These are phyloP conservation scores for Yamadazyma insecticola DNA, from an alignment of 805 yeast genomes.

Conservation along the genomic window DNA sequence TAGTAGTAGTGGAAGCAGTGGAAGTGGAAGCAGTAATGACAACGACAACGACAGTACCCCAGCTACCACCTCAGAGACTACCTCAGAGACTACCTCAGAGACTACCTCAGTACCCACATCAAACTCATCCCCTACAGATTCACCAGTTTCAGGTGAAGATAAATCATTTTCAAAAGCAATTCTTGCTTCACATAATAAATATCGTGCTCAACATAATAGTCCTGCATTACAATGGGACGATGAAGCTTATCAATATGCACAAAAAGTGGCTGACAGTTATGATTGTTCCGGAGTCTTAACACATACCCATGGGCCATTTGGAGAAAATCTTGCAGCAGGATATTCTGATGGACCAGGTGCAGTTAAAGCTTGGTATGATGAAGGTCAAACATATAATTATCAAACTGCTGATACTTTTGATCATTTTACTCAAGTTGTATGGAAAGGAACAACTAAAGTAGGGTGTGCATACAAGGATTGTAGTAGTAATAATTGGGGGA, in stretches of 20 bases:
- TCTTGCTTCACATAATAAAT: constrained; percentile 56
- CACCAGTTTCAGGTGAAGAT: constrained; percentile 15
- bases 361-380: constrained; percentile 38
- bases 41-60: constrained; percentile 1
- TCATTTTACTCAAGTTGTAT: constrained; percentile 79
- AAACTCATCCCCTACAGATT: constrained; percentile 2
- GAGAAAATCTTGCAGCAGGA: constrained; percentile 40
- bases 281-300: constrained; percentile 39
- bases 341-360: constrained; percentile 27
- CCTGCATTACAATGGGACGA: constrained; percentile 52
- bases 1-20: constrained; percentile 8
- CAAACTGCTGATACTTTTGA: constrained; percentile 33
- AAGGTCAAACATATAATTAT: constrained; percentile 26
- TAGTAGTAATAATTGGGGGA: constrained; percentile 35
- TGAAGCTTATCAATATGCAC: constrained; percentile 52
- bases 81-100: constrained; percentile 6
- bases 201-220: constrained; percentile 52
- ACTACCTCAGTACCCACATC: constrained; percentile 1
- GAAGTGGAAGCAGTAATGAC: constrained; percentile 5
- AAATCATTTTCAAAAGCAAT: constrained; percentile 38
- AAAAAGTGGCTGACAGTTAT: constrained; percentile 41
- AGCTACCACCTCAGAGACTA: constrained; percentile 1
- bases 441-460: constrained; percentile 56
- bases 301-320: constrained; percentile 37
- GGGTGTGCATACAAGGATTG: constrained; percentile 79